These are phyloP conservation scores for Globisporangium sylvaticum DNA, from an alignment of 352 stramenopile species.

Conservation along the genomic window DNA sequence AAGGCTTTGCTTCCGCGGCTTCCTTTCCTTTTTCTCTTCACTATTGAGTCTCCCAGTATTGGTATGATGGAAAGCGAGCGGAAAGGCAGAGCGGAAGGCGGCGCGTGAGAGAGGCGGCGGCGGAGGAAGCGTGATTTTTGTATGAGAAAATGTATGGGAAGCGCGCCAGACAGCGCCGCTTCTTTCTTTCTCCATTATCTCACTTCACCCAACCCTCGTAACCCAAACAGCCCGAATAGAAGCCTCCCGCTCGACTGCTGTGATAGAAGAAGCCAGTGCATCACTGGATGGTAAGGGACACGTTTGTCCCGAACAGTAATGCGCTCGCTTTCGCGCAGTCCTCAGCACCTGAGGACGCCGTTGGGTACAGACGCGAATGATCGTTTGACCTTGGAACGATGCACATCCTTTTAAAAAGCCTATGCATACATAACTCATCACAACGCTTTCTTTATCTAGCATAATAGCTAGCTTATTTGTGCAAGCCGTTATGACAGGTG, in stretches of 20 bases:
- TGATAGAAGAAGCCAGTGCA: neutral
- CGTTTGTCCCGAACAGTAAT: neutral
- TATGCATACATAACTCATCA: neutral
- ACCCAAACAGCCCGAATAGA: neutral
- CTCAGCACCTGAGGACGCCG: neutral
- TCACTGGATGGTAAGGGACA: neutral
- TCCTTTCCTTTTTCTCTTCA: constrained; percentile 2
- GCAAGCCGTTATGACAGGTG: neutral
- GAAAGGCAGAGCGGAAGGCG: neutral
- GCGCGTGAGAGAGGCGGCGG: neutral
- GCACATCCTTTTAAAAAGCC: neutral
- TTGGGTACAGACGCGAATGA: neutral
- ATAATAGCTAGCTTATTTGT: neutral
- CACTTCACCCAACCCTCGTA: neutral
- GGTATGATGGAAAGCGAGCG: neutral
- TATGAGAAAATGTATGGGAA: neutral
- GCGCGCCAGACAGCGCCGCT: neutral
- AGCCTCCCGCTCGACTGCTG: neutral
- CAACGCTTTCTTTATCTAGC: neutral
- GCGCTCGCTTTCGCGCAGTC: neutral
- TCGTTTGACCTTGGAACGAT: neutral
- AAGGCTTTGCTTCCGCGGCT: neutral
- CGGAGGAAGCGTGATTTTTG: neutral
- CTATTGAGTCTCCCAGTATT: neutral
- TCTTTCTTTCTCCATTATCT: neutral